Base-by-base conservation (phyloP, 495 filamentous ascomycete genomes). In the Penicillium lividum region DNA sequence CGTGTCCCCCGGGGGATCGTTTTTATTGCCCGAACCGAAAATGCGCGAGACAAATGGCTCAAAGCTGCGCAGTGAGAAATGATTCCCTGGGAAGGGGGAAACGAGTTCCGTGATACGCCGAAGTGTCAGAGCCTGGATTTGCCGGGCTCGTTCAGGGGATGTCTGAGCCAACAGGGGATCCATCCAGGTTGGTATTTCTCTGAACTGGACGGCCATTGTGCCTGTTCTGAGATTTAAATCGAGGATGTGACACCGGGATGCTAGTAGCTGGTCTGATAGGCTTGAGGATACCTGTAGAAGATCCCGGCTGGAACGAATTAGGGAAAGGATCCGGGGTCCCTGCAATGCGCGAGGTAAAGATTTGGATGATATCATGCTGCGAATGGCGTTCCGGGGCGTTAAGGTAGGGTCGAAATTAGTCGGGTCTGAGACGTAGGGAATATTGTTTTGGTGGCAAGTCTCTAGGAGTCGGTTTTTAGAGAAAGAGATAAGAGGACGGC, bases 331-430 rank as follows among this genome's bases (percentile, higher is more conserved):
- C 6, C 88, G 82, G 1, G 78, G 74, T 42, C 84, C 82, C 57
- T 83, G 80, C 0, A 98, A 75, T 0, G 92, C 92, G 7, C 70
- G 69, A 0, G 93, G 93, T 11, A 98, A 74, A 8, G 66, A 66
- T 48, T 86, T 69, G 9, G 78, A 70, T 15, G 74, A 72, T 42
- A 84, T 75, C 43, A 97, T 69, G 53, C 85, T 73, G 47, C 94
- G 86, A 28, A 96, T 79, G 0, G 93, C 84, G 66, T 98, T 98
- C 47, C 94, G 81, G 36, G 77, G 73, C 0, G 94, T 96, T 34
- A 90, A 72, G 3, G 88, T 92, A 18, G 77, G 80, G 67, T 96
- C 89, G 38, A 81, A 69, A 65, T 98, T 98, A n/a, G 92, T 96
- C 48, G 78, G 74, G 65, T 98, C 94, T 57, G 93, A 89, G 61